Evolutionary conservation across 352 stramenopile genomes (phyloP), one percentile per base, ranked within the genome.

Genomic region (Globisporangium spiculum): DNA sequence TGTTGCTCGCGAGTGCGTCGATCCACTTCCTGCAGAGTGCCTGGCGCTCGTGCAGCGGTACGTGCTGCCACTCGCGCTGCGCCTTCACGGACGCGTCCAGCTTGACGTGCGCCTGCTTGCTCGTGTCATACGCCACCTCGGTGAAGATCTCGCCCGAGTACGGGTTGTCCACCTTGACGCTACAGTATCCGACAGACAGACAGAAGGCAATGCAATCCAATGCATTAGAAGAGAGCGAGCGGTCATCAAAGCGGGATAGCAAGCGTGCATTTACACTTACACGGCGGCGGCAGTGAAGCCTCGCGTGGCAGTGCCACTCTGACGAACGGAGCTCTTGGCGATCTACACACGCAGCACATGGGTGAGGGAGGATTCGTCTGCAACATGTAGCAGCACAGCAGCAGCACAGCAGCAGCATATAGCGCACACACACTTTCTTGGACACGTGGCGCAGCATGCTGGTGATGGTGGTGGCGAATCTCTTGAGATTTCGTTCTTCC

Each of bases 131-230:
- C 16, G 64, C 78, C n/a, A 92, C 75, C 60, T 92, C 81, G 41
- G 73, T 78, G 60, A 84, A 91, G 7, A 71, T 80, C 60, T 92
- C 79, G 4, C 83, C 80, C 38, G 86, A 87, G 77, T 92, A 93
- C 44, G 86, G 86, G 69, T 90, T 91, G 73, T 93, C 80, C 63
- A 93, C 83, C 65, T 88, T 83, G 12, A 90, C 48, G 18, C 78
- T 89, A 41, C 14, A 44, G 6, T 32, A 32, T 32, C 27, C 27
- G 27, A 32, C 27, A 32, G 27, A 30, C 27, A 30, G 27, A 4
- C 27, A 32, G 32, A 10, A 36, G 32, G 32, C 32, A 10, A 36
- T 57, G 38, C 46, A 65, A 61, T 36, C 57, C 41, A 58, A 34
- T 22, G n/a, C 22, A 26, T 56, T 20, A 52, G 2, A 16, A 9